A percentile compares a stretch with the other conserved stretches of the same genome.
Conservation (phyloP, 2,329 filamentous ascomycete genomes). For the Shiraia sp. region DNA sequence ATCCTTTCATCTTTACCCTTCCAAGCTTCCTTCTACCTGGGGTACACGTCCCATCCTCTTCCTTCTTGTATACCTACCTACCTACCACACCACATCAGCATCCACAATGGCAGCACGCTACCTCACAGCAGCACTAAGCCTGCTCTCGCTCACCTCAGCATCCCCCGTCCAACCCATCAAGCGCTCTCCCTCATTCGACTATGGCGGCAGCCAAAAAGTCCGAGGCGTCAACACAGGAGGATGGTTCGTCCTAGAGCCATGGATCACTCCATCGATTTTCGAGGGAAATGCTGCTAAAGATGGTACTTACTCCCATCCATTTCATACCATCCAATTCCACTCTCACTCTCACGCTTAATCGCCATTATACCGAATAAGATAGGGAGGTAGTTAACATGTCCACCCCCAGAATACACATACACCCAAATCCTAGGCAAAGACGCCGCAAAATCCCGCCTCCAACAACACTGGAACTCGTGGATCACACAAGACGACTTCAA, state of each 20-base stretch:
- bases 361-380: too few relatives aligned
- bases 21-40: conserved; percentile 6
- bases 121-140: conserved; percentile 29
- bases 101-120: conserved; percentile 34
- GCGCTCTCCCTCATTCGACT: conserved; percentile 54
- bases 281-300: conserved; percentile 59
- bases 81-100: conserved; percentile 2
- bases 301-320: too few relatives aligned
- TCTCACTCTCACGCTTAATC: too few relatives aligned
- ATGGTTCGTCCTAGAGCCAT: conserved; percentile 67
- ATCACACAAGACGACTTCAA: conserved; percentile 60
- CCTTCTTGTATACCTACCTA: conserved; percentile 10
- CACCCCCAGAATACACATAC: conserved; percentile 61
- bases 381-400: too few relatives aligned
- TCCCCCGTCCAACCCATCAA: conserved; percentile 33
- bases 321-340: too few relatives aligned
- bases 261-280: conserved; percentile 67
- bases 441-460: conserved; percentile 53
- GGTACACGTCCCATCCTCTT: conserved; percentile 12
- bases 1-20: conserved; percentile 13
- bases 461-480: conserved; percentile 63
- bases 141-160: conserved; percentile 37
- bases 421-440: conserved; percentile 55
- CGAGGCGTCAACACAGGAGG: conserved; percentile 69
- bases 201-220: conserved; percentile 58